Evolutionary conservation across 768 basidiomycete genomes (phyloP).

Genomic region (Antrodiella citrinella): DNA sequence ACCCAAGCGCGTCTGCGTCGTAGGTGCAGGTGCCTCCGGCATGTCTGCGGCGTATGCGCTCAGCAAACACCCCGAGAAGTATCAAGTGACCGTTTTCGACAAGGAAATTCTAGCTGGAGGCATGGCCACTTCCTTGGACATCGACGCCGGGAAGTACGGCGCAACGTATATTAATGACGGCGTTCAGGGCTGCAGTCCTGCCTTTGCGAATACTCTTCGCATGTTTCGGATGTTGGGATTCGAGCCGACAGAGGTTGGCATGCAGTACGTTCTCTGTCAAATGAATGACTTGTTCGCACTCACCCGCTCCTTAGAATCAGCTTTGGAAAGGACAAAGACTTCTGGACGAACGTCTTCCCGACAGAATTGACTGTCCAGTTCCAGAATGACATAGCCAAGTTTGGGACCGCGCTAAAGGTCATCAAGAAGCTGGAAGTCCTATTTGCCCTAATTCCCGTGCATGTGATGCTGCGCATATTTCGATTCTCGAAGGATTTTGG

Average conservation of each 20-base stretch:
- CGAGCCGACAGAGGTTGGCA: conserved; percentile 24
- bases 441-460: conserved; percentile 26
- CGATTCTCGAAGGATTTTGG: conserved; percentile 28
- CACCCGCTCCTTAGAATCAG: conserved; percentile 17
- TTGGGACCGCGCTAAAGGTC: conserved; percentile 22
- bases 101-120: conserved; percentile 22
- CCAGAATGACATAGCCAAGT: conserved; percentile 24
- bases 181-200: conserved; percentile 28
- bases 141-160: conserved; percentile 23
- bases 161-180: conserved; percentile 30
- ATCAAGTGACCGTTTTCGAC: conserved; percentile 25
- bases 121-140: conserved; percentile 27
- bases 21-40: conserved; percentile 23
- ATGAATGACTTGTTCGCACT: neutral
- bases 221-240: conserved; percentile 28
- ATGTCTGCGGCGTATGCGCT: conserved; percentile 29
- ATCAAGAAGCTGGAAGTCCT: conserved; percentile 26
- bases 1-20: conserved; percentile 19
- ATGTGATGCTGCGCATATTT: conserved; percentile 27
- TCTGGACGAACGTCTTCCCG: conserved; percentile 34
- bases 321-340: conserved; percentile 27
- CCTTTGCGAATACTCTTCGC: conserved; percentile 27
- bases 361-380: conserved; percentile 22
- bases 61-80: conserved; percentile 24
- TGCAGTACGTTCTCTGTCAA: conserved; percentile 24